Evolutionary conservation across 371 early-diverging fungal species (phyloP).

Genomic region (Mortierella sp.): DNA sequence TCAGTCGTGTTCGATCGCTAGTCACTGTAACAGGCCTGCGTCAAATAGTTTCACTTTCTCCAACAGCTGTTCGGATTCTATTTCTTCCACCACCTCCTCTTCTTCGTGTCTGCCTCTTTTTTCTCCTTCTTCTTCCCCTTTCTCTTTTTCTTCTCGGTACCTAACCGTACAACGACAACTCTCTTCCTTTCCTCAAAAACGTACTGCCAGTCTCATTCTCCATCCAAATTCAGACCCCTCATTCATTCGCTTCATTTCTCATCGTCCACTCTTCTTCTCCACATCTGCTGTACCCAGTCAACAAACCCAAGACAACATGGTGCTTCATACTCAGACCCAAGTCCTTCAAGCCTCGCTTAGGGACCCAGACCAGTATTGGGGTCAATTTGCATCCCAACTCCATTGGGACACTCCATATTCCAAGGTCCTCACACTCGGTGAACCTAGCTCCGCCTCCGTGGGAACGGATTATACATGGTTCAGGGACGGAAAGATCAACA

Average conservation of each 20-base stretch:
- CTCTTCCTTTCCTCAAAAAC: not conserved
- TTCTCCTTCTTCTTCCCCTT: not conserved
- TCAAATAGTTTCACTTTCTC: too few relatives aligned
- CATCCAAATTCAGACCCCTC: not conserved
- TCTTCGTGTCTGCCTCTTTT: not conserved
- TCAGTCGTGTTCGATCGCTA: too few relatives aligned
- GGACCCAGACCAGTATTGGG: slow-evolving; percentile 42
- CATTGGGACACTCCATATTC: slow-evolving; percentile 53
- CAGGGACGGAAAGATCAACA: slow-evolving; percentile 84
- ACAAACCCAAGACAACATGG: slow-evolving; percentile 17
- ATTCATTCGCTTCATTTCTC: not conserved
- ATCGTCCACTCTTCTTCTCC: not conserved
- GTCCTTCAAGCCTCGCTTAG: slow-evolving; percentile 23
- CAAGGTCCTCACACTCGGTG: slow-evolving; percentile 18
- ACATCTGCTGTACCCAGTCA: not conserved
- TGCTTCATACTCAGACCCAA: slow-evolving; percentile 19
- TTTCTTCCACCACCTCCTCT: not conserved
- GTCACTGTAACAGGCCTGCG: too few relatives aligned
- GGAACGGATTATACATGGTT: slow-evolving; percentile 67
- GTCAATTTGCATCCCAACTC: slow-evolving; percentile 26
- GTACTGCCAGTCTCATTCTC: not conserved
- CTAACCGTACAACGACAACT: not conserved
- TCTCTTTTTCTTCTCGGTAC: not conserved
- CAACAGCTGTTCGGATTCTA: not conserved
- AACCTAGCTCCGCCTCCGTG: not conserved